phyloP scores from a whole-genome alignment of 2,329 filamentous ascomycete species.

The Ceratocystis harringtonii region DNA sequence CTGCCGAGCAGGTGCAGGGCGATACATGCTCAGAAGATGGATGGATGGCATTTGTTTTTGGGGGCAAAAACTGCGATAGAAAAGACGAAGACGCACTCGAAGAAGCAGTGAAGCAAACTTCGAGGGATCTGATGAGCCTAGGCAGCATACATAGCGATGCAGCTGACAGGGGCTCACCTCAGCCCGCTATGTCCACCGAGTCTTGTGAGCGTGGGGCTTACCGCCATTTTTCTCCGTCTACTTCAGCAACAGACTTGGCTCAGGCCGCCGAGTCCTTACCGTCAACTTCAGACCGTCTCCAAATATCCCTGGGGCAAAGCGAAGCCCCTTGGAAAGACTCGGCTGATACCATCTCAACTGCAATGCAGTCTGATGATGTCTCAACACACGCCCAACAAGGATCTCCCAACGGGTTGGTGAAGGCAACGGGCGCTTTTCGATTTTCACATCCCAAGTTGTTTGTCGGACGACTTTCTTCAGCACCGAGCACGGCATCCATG shows the following conservation, averaged over 20 bases:
- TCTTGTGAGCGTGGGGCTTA: background rate
- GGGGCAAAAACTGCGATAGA: background rate
- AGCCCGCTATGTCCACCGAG: background rate
- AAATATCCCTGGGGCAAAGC: background rate
- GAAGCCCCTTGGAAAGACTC: background rate
- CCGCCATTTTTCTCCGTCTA: background rate
- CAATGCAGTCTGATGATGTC: background rate
- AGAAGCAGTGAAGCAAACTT: conserved; percentile 7
- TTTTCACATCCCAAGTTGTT: conserved; percentile 12
- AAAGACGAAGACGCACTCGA: background rate
- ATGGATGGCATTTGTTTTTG: conserved; percentile 15
- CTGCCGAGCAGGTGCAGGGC: background rate
- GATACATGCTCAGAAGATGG: conserved; percentile 7
- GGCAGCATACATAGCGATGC: background rate
- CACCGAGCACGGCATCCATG: background rate
- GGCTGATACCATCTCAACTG: background rate
- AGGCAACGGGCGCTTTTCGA: background rate
- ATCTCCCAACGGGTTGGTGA: background rate
- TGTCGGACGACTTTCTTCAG: conserved; percentile 11
- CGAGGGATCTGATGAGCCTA: background rate
- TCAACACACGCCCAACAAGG: background rate
- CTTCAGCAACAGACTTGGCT: background rate
- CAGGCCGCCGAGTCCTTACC: background rate
- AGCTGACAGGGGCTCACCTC: conserved; percentile 1
- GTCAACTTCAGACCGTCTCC: background rate